A percentile compares a stretch with the other conserved stretches of the same genome.
phyloP scores from a whole-genome alignment of 306 rosid species.

The Macrotyloma uniflorum region DNA sequence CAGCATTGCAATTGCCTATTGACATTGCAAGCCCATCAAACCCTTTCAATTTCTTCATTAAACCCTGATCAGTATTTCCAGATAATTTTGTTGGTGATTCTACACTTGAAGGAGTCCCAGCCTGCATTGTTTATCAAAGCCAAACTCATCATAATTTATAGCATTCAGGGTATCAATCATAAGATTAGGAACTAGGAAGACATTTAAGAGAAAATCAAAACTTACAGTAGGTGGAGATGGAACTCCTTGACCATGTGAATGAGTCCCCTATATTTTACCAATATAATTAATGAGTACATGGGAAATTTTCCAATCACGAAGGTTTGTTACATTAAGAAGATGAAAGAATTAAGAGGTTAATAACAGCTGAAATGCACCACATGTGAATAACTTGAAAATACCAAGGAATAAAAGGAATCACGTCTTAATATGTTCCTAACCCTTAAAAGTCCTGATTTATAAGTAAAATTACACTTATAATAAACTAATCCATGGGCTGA shows the following conservation, averaged over 20 bases:
- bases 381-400: not conserved
- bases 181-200: not conserved
- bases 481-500: slow-evolving; percentile 14
- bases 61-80: slow-evolving; percentile 78
- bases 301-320: slow-evolving; percentile 27
- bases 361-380: slow-evolving; percentile 5
- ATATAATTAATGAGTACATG: slow-evolving; percentile 29
- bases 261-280: slow-evolving; percentile 58
- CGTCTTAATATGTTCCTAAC: not conserved
- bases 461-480: slow-evolving; percentile 1
- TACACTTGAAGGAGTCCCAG: slow-evolving; percentile 56
- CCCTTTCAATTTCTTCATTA: slow-evolving; percentile 77
- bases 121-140: slow-evolving; percentile 56
- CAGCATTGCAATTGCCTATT: slow-evolving; percentile 74
- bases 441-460: slow-evolving; percentile 2
- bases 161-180: not conserved
- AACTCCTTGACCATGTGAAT: slow-evolving; percentile 70
- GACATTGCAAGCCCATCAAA: slow-evolving; percentile 97
- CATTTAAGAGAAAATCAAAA: slow-evolving; percentile 30
- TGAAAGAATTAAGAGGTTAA: slow-evolving; percentile 22
- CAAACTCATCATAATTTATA: slow-evolving; percentile 29
- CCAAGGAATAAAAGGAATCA: not conserved
- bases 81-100: slow-evolving; percentile 77
- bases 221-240: slow-evolving; percentile 82
- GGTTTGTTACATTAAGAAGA: slow-evolving; percentile 18